These are phyloP conservation scores for Mycena haematopus DNA, from an alignment of 768 basidiomycete genomes.

Conservation along the genomic window DNA sequence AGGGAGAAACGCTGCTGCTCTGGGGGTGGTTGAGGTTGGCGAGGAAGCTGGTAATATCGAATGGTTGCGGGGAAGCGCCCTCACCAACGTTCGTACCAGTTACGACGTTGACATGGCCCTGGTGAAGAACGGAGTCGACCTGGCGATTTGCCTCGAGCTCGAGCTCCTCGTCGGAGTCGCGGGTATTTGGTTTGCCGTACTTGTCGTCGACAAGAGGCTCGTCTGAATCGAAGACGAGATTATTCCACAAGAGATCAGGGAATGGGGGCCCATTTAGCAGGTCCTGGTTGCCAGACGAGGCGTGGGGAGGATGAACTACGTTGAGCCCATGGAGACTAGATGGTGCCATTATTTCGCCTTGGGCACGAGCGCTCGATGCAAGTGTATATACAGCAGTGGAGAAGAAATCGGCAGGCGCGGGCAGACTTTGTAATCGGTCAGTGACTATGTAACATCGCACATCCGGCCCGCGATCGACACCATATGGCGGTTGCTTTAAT, in stretches of 20 bases:
- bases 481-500: too few relatives aligned
- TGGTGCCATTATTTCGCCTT: conserved; percentile 55
- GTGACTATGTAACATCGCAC: conserved; percentile 2
- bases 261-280: conserved; percentile 68
- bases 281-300: conserved; percentile 55
- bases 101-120: conserved; percentile 66
- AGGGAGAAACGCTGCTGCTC: conserved; percentile 47
- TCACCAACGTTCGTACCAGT: conserved; percentile 54
- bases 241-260: conserved; percentile 86
- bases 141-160: conserved; percentile 47
- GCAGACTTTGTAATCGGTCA: background rate
- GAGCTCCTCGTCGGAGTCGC: conserved; percentile 54
- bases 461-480: background rate
- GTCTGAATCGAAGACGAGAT: conserved; percentile 79
- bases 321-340: conserved; percentile 81
- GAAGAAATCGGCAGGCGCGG: background rate
- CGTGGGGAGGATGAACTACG: conserved; percentile 63
- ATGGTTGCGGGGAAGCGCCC: conserved; percentile 38
- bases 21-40: conserved; percentile 41
- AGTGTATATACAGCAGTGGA: conserved; percentile 12
- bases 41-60: conserved; percentile 48
- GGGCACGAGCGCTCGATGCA: background rate
- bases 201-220: conserved; percentile 55
- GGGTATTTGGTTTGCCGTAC: conserved; percentile 40
- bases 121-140: conserved; percentile 51